These are phyloP conservation scores for Penicillium sp. DNA, from an alignment of 2,329 filamentous ascomycete species.

Conservation along the genomic window DNA sequence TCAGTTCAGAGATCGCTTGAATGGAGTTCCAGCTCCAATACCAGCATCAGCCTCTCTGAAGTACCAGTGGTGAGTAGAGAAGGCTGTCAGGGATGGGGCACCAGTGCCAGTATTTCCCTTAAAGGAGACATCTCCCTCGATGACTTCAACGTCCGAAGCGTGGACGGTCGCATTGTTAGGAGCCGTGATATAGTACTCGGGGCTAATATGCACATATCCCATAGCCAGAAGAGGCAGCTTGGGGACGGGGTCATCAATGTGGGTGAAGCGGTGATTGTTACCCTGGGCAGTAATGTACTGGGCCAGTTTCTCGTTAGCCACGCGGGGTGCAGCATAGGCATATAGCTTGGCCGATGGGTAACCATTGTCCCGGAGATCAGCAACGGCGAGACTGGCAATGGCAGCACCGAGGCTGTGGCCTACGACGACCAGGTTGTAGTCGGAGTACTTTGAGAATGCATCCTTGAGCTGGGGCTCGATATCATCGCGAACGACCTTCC, in stretches of 20 bases:
- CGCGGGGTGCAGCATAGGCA: conserved; percentile 67
- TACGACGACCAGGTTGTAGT: conserved; percentile 47
- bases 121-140: conserved; percentile 24
- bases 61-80: conserved; percentile 30
- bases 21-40: conserved; percentile 14
- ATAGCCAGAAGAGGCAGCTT: conserved; percentile 63
- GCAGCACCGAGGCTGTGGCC: conserved; percentile 71
- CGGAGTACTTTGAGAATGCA: conserved; percentile 20
- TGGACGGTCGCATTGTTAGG: conserved; percentile 22
- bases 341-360: conserved; percentile 57
- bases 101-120: conserved; percentile 30
- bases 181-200: conserved; percentile 65
- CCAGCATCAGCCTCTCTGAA: conserved; percentile 26
- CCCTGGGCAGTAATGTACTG: conserved; percentile 56
- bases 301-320: conserved; percentile 60
- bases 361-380: conserved; percentile 55
- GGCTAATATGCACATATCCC: conserved; percentile 66
- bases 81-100: conserved; percentile 10
- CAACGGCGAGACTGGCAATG: conserved; percentile 61
- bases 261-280: conserved; percentile 65
- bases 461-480: conserved; percentile 40
- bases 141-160: conserved; percentile 20
- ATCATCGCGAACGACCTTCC: conserved; percentile 36
- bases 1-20: conserved; percentile 3
- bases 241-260: conserved; percentile 67